Base-by-base conservation (phyloP, 164 flowering plant species). In the Annona squamosa region DNA sequence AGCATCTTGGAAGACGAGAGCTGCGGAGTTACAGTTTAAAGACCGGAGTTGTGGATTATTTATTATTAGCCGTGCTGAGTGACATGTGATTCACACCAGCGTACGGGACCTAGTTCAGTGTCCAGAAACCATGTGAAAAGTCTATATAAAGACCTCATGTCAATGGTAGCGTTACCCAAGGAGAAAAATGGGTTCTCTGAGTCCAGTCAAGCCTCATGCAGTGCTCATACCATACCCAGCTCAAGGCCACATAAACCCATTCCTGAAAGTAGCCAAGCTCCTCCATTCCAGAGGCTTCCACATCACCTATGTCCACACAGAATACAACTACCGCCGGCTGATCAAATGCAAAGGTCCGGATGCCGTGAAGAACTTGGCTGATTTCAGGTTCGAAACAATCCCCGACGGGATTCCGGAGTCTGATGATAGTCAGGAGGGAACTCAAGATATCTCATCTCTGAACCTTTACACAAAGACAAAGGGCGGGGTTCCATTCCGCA, bases 171-270 rank as follows among this genome's bases (percentile, higher is more conserved):
- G 4, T 48, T 4, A 5, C 57, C 4, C 57, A 48, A 1, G 37
- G 37, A 48, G 57, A 12, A 48, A 48, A 48, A 48, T 48, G 57
- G 57, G 2, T 48, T 48, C 57, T 48, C 12, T 12, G 2, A 48
- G 57, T 7, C 4, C 71, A 44, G 4, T 1, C 37, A 84, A 80
- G 70, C 85, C 84, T 4, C 91, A 89, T 68, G 86, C 76, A n/a
- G 88, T 89, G 0, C 72, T 79, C 42, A 65, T 89, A 3, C 87
- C 93, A 5, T 87, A n/a, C 65, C 91, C 91, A 9, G 68, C 90
- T 47, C 89, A 88, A 78, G 94, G 91, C 75, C 94, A 90, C 75
- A 73, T 86, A 0, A 86, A n/a, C 59, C 94, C 92, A 3, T 63
- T 83, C 77, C 19, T 69, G 7, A 12, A 69, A 26, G 41, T 69